A percentile compares a stretch with the other conserved stretches of the same genome.
These are phyloP conservation scores for Gossypium schwendimanii DNA, from an alignment of 441 rosid genomes.

Conservation along the genomic window DNA sequence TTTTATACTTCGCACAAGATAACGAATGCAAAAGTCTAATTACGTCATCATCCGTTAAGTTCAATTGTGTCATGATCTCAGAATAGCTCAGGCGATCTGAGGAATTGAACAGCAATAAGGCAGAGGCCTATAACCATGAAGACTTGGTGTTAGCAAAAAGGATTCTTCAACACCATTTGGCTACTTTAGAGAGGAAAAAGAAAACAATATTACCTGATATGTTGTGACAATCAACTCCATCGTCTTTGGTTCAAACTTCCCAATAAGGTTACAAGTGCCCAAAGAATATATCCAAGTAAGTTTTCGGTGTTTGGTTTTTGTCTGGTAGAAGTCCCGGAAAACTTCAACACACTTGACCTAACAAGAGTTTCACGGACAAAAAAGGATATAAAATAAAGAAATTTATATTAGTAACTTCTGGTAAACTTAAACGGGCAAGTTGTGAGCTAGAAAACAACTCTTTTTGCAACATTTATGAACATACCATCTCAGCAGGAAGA, in stretches of 20 bases:
- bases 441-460: not conserved
- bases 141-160: not conserved
- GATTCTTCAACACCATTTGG: not conserved
- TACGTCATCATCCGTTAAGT: conserved; percentile 29
- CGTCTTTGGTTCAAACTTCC: conserved; percentile 41
- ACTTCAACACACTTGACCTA: conserved; percentile 46
- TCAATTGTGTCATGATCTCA: conserved; percentile 34
- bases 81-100: conserved; percentile 34
- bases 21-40: conserved; percentile 32
- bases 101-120: conserved; percentile 30
- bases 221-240: conserved; percentile 46
- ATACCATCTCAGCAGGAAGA: conserved; percentile 50
- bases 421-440: not conserved
- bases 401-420: not conserved
- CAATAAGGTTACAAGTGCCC: conserved; percentile 41
- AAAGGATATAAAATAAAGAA: not conserved
- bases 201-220: conserved; percentile 29
- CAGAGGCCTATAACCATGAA: conserved; percentile 26
- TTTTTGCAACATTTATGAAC: not conserved
- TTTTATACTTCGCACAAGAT: conserved; percentile 25
- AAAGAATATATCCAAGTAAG: conserved; percentile 50
- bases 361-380: not conserved
- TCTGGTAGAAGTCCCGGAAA: conserved; percentile 42
- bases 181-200: not conserved
- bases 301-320: conserved; percentile 30